Evolutionary conservation across 2,329 filamentous ascomycete genomes (phyloP).

Genomic region (Colletotrichum costaricense): DNA sequence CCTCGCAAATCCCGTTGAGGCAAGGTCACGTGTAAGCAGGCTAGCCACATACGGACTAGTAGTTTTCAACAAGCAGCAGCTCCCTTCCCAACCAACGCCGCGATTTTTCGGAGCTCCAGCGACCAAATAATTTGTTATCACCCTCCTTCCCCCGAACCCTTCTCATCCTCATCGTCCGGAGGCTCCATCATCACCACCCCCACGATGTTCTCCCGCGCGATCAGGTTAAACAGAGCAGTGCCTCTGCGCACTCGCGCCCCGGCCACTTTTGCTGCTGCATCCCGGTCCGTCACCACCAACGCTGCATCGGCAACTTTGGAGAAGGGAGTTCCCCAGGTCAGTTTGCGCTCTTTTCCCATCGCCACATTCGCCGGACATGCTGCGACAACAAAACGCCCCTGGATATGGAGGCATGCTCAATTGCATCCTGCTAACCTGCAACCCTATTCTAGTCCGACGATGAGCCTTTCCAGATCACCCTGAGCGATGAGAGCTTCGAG

Average conservation of each 20-base stretch:
- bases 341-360: conserved; percentile 39
- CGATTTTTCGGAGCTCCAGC: conserved; percentile 56
- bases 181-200: conserved; percentile 42
- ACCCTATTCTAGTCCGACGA: conserved; percentile 79
- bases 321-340: conserved; percentile 70
- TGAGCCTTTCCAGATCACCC: conserved; percentile 89
- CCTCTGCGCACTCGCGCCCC: conserved; percentile 65
- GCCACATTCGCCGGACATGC: not conserved
- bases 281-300: conserved; percentile 91
- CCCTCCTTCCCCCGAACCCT: conserved; percentile 41
- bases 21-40: conserved; percentile 40
- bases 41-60: conserved; percentile 46
- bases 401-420: not conserved
- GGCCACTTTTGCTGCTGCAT: conserved; percentile 58
- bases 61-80: conserved; percentile 49
- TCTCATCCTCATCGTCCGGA: conserved; percentile 46
- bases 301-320: conserved; percentile 92
- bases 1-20: conserved; percentile 37
- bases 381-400: not conserved
- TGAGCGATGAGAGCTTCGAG: conserved; percentile 99
- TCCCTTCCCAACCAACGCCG: conserved; percentile 50
- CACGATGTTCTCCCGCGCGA: conserved; percentile 78
- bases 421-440: conserved; percentile 18
- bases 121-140: conserved; percentile 45
- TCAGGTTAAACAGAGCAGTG: conserved; percentile 71